Percentiles rank a stretch among this genome's conserved stretches.
Evolutionary conservation across 495 filamentous ascomycete genomes (phyloP).

Genomic region (Collariella sp.): DNA sequence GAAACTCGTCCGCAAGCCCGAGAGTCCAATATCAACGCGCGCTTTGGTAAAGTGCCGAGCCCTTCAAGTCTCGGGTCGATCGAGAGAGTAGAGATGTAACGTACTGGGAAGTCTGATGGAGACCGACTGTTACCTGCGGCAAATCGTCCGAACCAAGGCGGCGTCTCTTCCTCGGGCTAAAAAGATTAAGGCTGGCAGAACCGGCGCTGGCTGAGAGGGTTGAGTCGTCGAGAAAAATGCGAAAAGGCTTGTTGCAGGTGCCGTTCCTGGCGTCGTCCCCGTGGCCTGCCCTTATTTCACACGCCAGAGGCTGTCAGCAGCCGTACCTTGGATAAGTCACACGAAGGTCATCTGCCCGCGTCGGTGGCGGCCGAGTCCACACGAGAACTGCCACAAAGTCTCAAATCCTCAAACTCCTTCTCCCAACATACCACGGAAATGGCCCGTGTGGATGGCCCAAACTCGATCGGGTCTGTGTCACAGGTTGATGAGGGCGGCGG

Average conservation of each 20-base stretch:
- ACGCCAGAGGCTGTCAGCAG: background rate
- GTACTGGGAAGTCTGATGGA: constrained; percentile 8
- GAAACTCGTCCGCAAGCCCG: constrained; percentile 39
- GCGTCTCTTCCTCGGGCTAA: no score
- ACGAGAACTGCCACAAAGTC: background rate
- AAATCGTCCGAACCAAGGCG: background rate
- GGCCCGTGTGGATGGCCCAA: no score
- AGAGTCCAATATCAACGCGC: constrained; percentile 27
- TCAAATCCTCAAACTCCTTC: background rate
- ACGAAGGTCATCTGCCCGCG: constrained; percentile 8
- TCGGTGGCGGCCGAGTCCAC: background rate
- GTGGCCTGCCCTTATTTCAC: no score
- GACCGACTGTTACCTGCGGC: background rate
- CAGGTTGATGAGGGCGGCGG: no score
- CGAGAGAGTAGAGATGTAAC: constrained; percentile 14
- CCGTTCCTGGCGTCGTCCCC: no score
- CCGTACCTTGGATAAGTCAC: background rate
- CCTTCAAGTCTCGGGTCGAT: background rate
- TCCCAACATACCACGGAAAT: background rate
- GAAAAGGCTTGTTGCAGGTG: no score
- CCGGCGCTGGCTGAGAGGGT: no score
- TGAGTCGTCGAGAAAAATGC: no score
- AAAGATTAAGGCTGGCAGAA: no score
- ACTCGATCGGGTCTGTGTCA: no score
- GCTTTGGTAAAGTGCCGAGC: constrained; percentile 33